Evolutionary conservation across 805 yeast species (phyloP).

Genomic region (Candida maltosa): DNA sequence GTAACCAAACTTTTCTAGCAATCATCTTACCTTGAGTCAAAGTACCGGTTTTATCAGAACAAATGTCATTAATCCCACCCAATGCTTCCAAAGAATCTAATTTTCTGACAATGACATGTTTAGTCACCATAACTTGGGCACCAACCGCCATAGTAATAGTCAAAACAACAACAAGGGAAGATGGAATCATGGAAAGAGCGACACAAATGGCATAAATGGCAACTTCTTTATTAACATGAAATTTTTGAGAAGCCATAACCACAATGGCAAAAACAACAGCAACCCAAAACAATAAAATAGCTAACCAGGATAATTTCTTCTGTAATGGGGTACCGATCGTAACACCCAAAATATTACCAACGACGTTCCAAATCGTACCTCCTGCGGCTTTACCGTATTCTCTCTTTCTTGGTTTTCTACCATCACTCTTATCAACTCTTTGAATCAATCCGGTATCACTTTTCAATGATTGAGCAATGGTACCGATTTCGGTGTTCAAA

Average conservation of each 20-base stretch:
- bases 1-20: constrained; percentile 67
- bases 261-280: constrained; percentile 86
- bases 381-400: constrained; percentile 47
- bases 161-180: constrained; percentile 73
- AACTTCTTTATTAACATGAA: constrained; percentile 72
- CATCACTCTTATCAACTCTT: constrained; percentile 30
- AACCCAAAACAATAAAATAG: constrained; percentile 64
- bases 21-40: constrained; percentile 79
- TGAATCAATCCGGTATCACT: constrained; percentile 37
- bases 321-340: constrained; percentile 81
- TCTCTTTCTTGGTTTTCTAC: constrained; percentile 38
- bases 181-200: constrained; percentile 78
- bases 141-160: constrained; percentile 88
- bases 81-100: constrained; percentile 75
- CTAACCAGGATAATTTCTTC: constrained; percentile 70
- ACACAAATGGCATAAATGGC: constrained; percentile 89
- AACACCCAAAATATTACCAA: constrained; percentile 72
- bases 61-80: constrained; percentile 75
- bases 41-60: constrained; percentile 84
- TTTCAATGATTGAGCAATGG: constrained; percentile 59
- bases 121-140: constrained; percentile 66
- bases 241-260: constrained; percentile 80
- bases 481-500: constrained; percentile 69
- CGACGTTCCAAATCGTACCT: constrained; percentile 49
- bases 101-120: constrained; percentile 72